phyloP scores from a whole-genome alignment of 768 basidiomycete genomes.

The Leccinellum albellum region DNA sequence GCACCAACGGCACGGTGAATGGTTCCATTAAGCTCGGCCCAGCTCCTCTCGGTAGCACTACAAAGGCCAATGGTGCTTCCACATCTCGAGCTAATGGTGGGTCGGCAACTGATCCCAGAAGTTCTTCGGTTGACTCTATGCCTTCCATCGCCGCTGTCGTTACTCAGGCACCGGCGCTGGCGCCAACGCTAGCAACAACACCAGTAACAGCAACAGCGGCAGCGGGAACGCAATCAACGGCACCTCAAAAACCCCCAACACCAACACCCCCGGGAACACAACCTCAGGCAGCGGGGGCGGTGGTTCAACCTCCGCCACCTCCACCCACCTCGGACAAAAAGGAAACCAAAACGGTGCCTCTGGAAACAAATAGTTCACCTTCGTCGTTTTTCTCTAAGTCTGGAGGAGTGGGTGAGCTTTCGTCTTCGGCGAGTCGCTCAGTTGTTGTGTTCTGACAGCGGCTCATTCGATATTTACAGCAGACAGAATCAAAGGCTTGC shows the following conservation, averaged over 20 bases:
- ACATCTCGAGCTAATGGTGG: slow-evolving; percentile 29
- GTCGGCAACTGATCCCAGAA: slow-evolving; percentile 26
- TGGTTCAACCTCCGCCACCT: not conserved
- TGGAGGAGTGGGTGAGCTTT: slow-evolving; percentile 32
- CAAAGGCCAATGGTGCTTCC: slow-evolving; percentile 19
- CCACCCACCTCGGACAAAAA: slow-evolving; percentile 5
- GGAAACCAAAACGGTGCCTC: not conserved
- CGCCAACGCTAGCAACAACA: not conserved
- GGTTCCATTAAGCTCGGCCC: slow-evolving; percentile 19
- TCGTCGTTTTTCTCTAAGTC: not conserved
- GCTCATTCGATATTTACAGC: slow-evolving; percentile 24
- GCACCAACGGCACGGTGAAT: slow-evolving; percentile 9
- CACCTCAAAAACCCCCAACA: not conserved
- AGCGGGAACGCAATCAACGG: not conserved
- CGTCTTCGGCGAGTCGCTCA: slow-evolving; percentile 26
- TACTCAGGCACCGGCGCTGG: slow-evolving; percentile 4
- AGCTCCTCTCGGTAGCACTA: slow-evolving; percentile 14
- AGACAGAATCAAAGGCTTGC: slow-evolving; percentile 13
- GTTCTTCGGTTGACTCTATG: slow-evolving; percentile 24
- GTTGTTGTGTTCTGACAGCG: slow-evolving; percentile 24
- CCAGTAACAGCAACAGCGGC: slow-evolving; percentile 1
- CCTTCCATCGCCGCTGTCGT: slow-evolving; percentile 16
- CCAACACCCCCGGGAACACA: not conserved
- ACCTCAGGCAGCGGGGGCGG: not conserved
- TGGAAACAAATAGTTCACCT: not conserved